A percentile compares a stretch with the other conserved stretches of the same genome.
Conservation (phyloP, 495 filamentous ascomycete species). For the Annulohypoxylon moriforme region DNA sequence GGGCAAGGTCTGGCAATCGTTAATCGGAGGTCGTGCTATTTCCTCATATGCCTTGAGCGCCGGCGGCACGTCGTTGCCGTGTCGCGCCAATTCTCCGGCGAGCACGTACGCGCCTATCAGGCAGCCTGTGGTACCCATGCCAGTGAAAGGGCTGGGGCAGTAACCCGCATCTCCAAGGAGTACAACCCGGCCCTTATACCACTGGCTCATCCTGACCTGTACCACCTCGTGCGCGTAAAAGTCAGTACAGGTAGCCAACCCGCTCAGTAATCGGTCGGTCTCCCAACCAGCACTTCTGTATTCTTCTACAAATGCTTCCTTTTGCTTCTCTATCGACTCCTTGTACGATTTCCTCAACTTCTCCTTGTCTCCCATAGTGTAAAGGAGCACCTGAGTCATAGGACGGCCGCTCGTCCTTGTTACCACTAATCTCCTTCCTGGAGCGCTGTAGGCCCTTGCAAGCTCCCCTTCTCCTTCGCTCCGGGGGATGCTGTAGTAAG, state of each 20-base stretch:
- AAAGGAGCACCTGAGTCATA: constrained; percentile 22
- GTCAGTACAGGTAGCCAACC: constrained; percentile 23
- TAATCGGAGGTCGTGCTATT: constrained; percentile 52
- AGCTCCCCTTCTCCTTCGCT: constrained; percentile 15
- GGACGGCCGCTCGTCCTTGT: constrained; percentile 19
- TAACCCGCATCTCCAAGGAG: constrained; percentile 66
- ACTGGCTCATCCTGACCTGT: constrained; percentile 54
- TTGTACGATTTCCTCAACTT: constrained; percentile 13
- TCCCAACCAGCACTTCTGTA: constrained; percentile 37
- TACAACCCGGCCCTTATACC: constrained; percentile 54
- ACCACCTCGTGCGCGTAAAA: constrained; percentile 51
- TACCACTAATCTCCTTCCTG: constrained; percentile 12
- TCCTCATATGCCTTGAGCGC: constrained; percentile 56
- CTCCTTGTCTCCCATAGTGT: constrained; percentile 21
- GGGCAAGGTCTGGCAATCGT: constrained; percentile 49
- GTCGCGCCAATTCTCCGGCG: constrained; percentile 61
- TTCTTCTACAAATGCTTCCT: constrained; percentile 23
- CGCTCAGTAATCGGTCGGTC: constrained; percentile 20
- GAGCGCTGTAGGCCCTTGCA: constrained; percentile 18
- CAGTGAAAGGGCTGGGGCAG: constrained; percentile 57
- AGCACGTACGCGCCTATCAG: constrained; percentile 64
- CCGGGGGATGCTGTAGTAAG: constrained; percentile 35
- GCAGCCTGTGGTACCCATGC: constrained; percentile 58
- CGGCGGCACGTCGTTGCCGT: constrained; percentile 24
- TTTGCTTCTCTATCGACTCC: constrained; percentile 26